Conservation (phyloP, 768 basidiomycete species). For the Baorangia bicolor region DNA sequence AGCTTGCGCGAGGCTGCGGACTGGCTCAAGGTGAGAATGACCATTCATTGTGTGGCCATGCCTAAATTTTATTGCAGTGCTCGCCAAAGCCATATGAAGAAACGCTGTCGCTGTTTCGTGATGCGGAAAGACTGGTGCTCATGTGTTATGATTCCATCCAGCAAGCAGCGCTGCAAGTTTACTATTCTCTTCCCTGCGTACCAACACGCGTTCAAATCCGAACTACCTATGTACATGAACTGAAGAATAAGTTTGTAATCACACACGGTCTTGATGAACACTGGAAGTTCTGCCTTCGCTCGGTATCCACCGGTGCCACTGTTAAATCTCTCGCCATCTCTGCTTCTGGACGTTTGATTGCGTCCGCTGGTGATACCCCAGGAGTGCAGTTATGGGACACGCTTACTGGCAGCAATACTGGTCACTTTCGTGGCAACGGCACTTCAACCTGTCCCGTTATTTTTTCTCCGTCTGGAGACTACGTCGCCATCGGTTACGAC, state of each 20-base stretch:
- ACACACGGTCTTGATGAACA: conserved; percentile 6
- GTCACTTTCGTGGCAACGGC: conserved; percentile 7
- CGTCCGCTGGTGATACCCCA: conserved; percentile 36
- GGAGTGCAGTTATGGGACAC: conserved; percentile 23
- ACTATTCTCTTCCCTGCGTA: conserved; percentile 11
- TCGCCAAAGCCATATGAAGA: conserved; percentile 8
- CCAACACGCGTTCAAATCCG: conserved; percentile 11
- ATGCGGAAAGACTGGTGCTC: conserved; percentile 20
- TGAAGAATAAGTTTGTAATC: conserved; percentile 13
- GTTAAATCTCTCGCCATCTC: conserved; percentile 18
- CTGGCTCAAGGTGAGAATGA: conserved; percentile 15
- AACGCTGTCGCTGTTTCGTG: conserved; percentile 8
- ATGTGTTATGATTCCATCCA: conserved; percentile 21
- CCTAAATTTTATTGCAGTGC: conserved; percentile 4
- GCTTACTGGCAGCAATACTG: conserved; percentile 13
- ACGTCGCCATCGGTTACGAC: conserved; percentile 14
- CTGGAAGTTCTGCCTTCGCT: conserved; percentile 16
- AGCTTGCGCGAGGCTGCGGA: conserved; percentile 10
- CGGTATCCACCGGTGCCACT: conserved; percentile 3
- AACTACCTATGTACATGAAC: conserved; percentile 4
- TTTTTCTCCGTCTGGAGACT: conserved; percentile 16
- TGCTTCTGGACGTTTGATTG: conserved; percentile 17
- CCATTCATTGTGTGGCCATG: background rate
- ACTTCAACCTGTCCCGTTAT: conserved; percentile 14
- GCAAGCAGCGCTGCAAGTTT: conserved; percentile 18